phyloP scores from a whole-genome alignment of 2,329 filamentous ascomycete genomes.

The Cladosporium cucumerinum region DNA sequence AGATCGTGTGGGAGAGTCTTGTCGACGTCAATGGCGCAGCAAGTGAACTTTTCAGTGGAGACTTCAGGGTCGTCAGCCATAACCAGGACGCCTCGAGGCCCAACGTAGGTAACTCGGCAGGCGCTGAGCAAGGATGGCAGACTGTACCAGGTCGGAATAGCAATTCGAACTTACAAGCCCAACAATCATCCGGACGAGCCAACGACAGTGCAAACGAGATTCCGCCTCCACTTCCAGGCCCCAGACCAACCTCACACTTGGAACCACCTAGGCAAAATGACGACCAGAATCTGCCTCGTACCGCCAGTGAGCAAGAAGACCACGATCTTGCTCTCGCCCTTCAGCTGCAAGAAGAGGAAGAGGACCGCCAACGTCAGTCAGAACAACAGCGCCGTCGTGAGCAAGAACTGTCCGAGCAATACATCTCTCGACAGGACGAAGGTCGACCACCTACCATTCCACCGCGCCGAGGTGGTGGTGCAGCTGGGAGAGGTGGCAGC shows the following conservation, averaged over 20 bases:
- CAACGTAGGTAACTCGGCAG: slow-evolving; percentile 25
- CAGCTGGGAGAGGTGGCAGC: background rate
- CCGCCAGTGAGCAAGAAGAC: slow-evolving; percentile 69
- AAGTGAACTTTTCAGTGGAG: slow-evolving; percentile 82
- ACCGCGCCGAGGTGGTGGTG: slow-evolving; percentile 22
- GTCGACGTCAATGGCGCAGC: slow-evolving; percentile 81
- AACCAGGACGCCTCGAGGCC: slow-evolving; percentile 33
- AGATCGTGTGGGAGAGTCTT: slow-evolving; percentile 94
- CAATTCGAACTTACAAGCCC: slow-evolving; percentile 22
- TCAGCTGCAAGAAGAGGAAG: slow-evolving; percentile 92
- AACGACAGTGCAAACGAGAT: slow-evolving; percentile 13
- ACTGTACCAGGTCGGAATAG: slow-evolving; percentile 47
- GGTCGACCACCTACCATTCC: slow-evolving; percentile 30
- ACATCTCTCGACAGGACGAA: slow-evolving; percentile 55
- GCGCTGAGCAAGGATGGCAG: slow-evolving; percentile 51
- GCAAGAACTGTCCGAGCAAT: slow-evolving; percentile 65
- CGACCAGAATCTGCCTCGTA: slow-evolving; percentile 27
- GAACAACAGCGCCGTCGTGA: slow-evolving; percentile 61
- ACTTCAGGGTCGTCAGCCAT: slow-evolving; percentile 81
- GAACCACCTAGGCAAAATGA: slow-evolving; percentile 23
- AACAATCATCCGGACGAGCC: slow-evolving; percentile 4
- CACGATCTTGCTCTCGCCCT: slow-evolving; percentile 80
- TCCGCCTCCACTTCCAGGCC: slow-evolving; percentile 26
- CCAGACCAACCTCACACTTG: slow-evolving; percentile 24
- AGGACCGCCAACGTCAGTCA: slow-evolving; percentile 65